Evolutionary conservation across 2,329 filamentous ascomycete species (phyloP).

Genomic region (Aspergillus persii): DNA sequence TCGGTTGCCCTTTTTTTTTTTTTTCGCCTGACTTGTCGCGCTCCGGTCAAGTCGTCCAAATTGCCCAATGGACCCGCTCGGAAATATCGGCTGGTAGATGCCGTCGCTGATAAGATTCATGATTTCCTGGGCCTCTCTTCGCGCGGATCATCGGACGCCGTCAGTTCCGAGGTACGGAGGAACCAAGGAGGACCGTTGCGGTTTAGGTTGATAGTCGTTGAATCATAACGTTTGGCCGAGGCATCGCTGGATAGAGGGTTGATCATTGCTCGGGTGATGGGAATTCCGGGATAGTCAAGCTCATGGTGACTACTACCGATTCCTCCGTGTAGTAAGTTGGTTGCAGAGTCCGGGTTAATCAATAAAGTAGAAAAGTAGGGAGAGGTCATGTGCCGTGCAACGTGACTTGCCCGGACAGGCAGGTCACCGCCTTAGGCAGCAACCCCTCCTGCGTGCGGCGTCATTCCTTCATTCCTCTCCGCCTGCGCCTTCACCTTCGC

Average conservation of each 20-base stretch:
- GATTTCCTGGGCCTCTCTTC: neutral
- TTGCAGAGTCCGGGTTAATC: too few species aligned
- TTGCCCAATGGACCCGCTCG: neutral
- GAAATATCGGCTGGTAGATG: neutral
- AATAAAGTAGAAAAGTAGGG: too few species aligned
- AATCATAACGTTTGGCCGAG: neutral
- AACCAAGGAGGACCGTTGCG: neutral
- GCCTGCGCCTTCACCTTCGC: neutral
- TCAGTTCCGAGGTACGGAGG: neutral
- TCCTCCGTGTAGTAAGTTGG: too few species aligned
- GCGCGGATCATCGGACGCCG: neutral
- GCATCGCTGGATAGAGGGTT: too few species aligned
- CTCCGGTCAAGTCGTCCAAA: neutral
- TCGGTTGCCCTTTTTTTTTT: too few species aligned
- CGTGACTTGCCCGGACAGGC: slow-evolving; percentile 1
- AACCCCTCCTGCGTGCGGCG: slow-evolving; percentile 1
- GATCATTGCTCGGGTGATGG: neutral
- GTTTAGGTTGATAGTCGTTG: neutral
- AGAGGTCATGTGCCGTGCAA: neutral
- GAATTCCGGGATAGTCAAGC: neutral
- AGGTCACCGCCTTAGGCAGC: slow-evolving; percentile 7
- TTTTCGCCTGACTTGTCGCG: neutral
- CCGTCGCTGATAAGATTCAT: neutral
- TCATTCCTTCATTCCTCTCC: neutral
- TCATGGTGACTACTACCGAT: too few species aligned